Conservation (phyloP, 306 rosid species). For the Echinosophora koreensis region DNA sequence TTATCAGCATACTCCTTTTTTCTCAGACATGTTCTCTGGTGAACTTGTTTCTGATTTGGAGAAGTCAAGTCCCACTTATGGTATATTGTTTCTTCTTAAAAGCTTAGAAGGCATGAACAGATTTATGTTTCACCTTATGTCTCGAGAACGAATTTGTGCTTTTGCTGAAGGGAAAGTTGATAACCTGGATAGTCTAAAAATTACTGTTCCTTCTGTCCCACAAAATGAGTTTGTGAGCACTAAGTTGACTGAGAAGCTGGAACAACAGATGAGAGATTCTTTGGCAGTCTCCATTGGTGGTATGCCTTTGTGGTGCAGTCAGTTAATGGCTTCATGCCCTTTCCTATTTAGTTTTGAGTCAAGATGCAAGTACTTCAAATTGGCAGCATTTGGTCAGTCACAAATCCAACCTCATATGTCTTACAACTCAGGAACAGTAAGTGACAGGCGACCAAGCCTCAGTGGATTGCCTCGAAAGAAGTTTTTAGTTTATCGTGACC, state of each 20-base stretch:
- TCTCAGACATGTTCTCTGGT: slow-evolving; percentile 68
- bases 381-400: slow-evolving; percentile 77
- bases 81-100: slow-evolving; percentile 77
- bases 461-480: slow-evolving; percentile 77
- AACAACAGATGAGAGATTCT: slow-evolving; percentile 93
- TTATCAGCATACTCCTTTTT: slow-evolving; percentile 66
- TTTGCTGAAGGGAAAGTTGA: slow-evolving; percentile 83
- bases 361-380: slow-evolving; percentile 86
- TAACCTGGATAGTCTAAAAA: slow-evolving; percentile 67
- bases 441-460: slow-evolving; percentile 64
- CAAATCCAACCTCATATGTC: slow-evolving; percentile 62
- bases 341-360: slow-evolving; percentile 92
- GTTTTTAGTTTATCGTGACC: slow-evolving; percentile 75
- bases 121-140: slow-evolving; percentile 71
- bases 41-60: slow-evolving; percentile 84
- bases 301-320: slow-evolving; percentile 91
- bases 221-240: slow-evolving; percentile 86
- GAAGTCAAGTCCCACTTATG: slow-evolving; percentile 73
- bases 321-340: slow-evolving; percentile 80
- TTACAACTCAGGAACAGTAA: slow-evolving; percentile 55
- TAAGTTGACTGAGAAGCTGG: slow-evolving; percentile 94
- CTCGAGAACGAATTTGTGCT: slow-evolving; percentile 82
- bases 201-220: slow-evolving; percentile 63
- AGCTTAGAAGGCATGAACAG: slow-evolving; percentile 85
- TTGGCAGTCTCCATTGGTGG: slow-evolving; percentile 78